Evolutionary conservation across 495 filamentous ascomycete species (phyloP), one percentile per base, ranked within the genome.

Genomic region (Podospora sp.): DNA sequence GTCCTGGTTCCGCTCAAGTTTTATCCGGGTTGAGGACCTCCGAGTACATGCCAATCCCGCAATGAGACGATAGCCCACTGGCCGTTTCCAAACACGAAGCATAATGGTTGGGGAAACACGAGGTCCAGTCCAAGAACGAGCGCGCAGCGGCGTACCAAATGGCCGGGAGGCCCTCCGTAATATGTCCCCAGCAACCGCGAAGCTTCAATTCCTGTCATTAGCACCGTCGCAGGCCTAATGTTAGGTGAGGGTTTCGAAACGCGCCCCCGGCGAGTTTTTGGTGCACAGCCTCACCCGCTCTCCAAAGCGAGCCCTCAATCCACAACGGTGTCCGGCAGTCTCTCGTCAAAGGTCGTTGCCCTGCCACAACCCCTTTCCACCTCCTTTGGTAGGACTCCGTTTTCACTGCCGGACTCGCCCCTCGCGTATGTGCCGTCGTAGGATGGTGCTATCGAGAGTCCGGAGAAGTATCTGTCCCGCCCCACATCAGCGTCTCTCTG

Each of bases 261-360:
- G 66, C 18, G 40, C 35, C 29, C 24, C 21, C 36, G 40, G 59
- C 21, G 59, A 58, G 26, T 27, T 60, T n/a, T 51, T 40, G 21
- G 62, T 64, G 64, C 70, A 70, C 73, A 71, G 73, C 73, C 73
- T 73, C 71, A 71, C 65, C 51, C 51, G 66, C 65, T 50, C 51
- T 57, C 56, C 33, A 33, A 58, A 55, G 65, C 63, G 50, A 69
- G 67, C 65, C 29, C 64, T 33, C 40, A 46, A 66, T 51, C 60
- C 7, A 20, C 11, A 55, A 55, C 22, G 18, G 24, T 51, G 33
- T 12, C 57, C 62, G 12, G 33, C 27, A 26, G 68, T 70, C 70
- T 74, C 70, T 74, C 68, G 68, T 57, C 26, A 60, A 24, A 26
- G 18, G 25, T 20, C 20, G 12, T 18, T 50, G 62, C 62, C 62